phyloP scores from a whole-genome alignment of 768 basidiomycete species.

The Coprinopsis strossmayeri region DNA sequence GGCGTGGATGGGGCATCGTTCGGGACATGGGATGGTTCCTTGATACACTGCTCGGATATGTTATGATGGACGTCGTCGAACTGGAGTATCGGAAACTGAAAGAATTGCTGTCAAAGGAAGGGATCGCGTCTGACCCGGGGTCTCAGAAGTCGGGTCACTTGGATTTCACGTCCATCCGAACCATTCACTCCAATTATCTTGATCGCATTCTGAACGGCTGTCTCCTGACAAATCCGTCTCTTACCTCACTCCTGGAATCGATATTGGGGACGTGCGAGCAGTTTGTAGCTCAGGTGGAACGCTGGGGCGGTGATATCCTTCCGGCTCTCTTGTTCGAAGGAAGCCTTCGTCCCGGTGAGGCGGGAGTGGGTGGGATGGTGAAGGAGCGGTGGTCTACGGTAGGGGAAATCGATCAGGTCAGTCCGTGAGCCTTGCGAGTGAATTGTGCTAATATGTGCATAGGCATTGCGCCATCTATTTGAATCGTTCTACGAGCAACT shows the following conservation, averaged over 20 bases:
- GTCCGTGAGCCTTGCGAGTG: background rate
- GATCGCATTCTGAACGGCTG: constrained; percentile 76
- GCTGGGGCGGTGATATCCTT: constrained; percentile 89
- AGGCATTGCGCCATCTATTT: constrained; percentile 65
- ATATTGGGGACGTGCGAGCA: constrained; percentile 81
- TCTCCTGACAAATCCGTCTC: constrained; percentile 58
- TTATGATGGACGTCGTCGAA: constrained; percentile 88
- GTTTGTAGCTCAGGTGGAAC: constrained; percentile 82
- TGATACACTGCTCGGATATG: constrained; percentile 75
- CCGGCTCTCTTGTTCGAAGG: constrained; percentile 82
- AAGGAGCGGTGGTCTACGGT: constrained; percentile 63
- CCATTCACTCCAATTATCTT: constrained; percentile 76
- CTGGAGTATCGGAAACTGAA: constrained; percentile 73
- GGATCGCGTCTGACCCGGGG: constrained; percentile 10
- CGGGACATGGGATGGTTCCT: constrained; percentile 91
- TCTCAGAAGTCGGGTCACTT: constrained; percentile 31
- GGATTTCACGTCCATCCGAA: constrained; percentile 83
- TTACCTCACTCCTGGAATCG: constrained; percentile 58
- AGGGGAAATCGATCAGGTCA: constrained; percentile 72
- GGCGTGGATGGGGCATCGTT: constrained; percentile 83
- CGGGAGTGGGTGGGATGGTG: constrained; percentile 66
- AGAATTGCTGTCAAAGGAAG: constrained; percentile 39
- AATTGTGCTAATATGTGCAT: constrained; percentile 1
- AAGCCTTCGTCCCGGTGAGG: constrained; percentile 52
- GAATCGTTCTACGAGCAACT: constrained; percentile 79